Evolutionary conservation across 495 filamentous ascomycete species (phyloP), one percentile per base, ranked within the genome.

Genomic region (Apiosordaria backusii): DNA sequence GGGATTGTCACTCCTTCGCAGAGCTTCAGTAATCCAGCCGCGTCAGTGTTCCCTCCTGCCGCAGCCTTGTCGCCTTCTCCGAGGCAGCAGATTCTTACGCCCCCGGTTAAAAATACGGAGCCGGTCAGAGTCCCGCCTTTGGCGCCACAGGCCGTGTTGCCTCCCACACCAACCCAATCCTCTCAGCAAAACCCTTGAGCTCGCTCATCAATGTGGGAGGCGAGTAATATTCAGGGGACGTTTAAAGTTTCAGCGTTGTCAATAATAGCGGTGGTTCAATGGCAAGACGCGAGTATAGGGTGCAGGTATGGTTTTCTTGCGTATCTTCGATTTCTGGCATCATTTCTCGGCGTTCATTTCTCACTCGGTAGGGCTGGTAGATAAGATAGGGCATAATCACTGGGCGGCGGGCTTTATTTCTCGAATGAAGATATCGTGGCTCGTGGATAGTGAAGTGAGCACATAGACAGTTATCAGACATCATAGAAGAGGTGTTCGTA

Each of bases 31-130:
- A 76, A 61, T 63, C 63, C 70, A 63, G 25, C 75, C 69, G 53
- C 74, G 22, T 70, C 79, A n/a, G 77, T 85, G 10, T 70, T 86
- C 16, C 84, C 84, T 22, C 86, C 85, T 23, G 73, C 75, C 0
- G 75, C 83, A 26, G 77, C 85, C 53, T 66, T 87, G 35, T 80
- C 83, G 23, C 85, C 85, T 13, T 82, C 80, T 57, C 81, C 83
- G n/a, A 76, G 74, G 60, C 72, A 77, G 60, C 83, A 82, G 62
- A 81, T 82, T 57, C 65, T 82, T 35, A 82, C 80, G 2, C 82
- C 83, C 21, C 82, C 81, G 1, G 75, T 85, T 65, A 85, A 85
- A 68, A 65, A 72, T 45, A 57, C 74, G 6, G 81, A 81, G n/a
- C 76, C 78, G 7, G 71, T 62, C 35, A 45, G 9, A 45, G 13